Base-by-base conservation (phyloP, 495 filamentous ascomycete species). In the Cenococcum geophilum region DNA sequence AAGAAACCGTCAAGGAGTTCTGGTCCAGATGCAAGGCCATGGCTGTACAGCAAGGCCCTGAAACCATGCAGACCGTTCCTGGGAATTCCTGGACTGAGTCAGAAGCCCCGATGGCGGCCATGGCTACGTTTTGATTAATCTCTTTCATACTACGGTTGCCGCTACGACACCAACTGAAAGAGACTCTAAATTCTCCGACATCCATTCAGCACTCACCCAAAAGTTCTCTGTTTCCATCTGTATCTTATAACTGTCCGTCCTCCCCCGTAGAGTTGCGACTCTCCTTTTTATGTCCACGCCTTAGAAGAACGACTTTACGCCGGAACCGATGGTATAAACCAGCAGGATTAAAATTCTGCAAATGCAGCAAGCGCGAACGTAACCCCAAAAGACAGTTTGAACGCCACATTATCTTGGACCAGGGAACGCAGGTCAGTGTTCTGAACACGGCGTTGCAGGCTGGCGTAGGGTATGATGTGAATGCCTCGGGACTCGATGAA, bases 321-420 rank as follows among this genome's bases (percentile, higher is more conserved):
- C 27, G 27, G 27, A 32, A 32, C 6, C 6, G 27, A 52, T 52
- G 49, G 21, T 4, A 32, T 52, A 18, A 50, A 40, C 6, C 14
- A 14, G 14, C 25, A 35, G 1, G 14, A 56, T 61, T 79, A 84
- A 69, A 87, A 84, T 32, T 78, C 74, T 71, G 80, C 82, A 76
- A 93, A 89, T 0, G 86, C 87, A 36, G 88, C 89, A 67, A 93
- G 74, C 12, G 85, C 83, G 79, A 93, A 92, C 32, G 87, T 87
- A 5, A 77, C 64, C 10, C 86, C 89, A 68, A 93, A 92, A 42
- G 83, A 85, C 9, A 92, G 66, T 78, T 92, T 93, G 69, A 95
- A 89, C 0, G 86, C 85, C 20, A 82, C 76, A 69, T 92, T 81
- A 59, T 84, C 79, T 63, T 82, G 80, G 58, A 93, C 72, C 4